These are phyloP conservation scores for Sordaria brevicollis DNA, from an alignment of 495 filamentous ascomycete genomes.

Conservation along the genomic window DNA sequence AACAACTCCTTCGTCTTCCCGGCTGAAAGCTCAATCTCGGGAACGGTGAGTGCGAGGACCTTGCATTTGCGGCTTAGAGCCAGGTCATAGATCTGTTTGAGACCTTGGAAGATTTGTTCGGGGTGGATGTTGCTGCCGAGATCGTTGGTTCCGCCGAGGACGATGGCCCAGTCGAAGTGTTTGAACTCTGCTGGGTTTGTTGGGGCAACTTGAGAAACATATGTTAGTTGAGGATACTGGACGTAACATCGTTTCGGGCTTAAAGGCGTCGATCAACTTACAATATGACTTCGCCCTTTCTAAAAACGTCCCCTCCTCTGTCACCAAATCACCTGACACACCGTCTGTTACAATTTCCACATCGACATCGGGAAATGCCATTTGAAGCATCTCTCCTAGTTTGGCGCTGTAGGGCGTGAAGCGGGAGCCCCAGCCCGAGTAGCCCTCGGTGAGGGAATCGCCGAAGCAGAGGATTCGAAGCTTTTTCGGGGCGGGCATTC, in stretches of 20 bases:
- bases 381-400: constrained; percentile 27
- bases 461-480: constrained; percentile 54
- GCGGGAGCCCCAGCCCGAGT: constrained; percentile 28
- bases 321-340: constrained; percentile 41
- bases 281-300: constrained; percentile 35
- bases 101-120: constrained; percentile 27
- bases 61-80: constrained; percentile 36
- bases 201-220: background rate
- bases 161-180: constrained; percentile 34
- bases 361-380: constrained; percentile 26
- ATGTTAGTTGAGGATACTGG: background rate
- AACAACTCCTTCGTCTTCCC: constrained; percentile 13
- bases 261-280: constrained; percentile 14
- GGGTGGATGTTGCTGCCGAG: constrained; percentile 24
- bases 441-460: constrained; percentile 52
- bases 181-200: constrained; percentile 2
- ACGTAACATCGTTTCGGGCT: too few species aligned
- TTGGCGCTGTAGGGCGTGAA: constrained; percentile 43
- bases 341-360: constrained; percentile 33
- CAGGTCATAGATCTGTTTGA: constrained; percentile 37
- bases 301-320: constrained; percentile 27
- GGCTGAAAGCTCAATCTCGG: constrained; percentile 24
- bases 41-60: constrained; percentile 51
- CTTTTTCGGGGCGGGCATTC: constrained; percentile 13
- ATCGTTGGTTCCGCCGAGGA: constrained; percentile 53